Evolutionary conservation across 192 early-diverging fungal genomes (phyloP).

Genomic region (Backusella mclennaniae): DNA sequence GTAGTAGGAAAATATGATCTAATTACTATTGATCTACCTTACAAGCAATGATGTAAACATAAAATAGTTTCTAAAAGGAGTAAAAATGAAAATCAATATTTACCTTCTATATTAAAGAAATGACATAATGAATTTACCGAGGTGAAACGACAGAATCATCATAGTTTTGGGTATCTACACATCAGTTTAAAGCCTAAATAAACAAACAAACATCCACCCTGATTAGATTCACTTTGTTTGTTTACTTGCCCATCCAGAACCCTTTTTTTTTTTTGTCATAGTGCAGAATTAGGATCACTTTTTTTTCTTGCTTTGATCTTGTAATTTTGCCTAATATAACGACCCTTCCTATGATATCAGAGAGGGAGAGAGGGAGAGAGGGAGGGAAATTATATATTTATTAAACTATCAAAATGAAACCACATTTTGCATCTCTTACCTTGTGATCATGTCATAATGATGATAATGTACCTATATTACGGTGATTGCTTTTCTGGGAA

Average conservation of each 20-base stretch:
- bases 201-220: conserved; percentile 12
- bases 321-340: conserved; percentile 33
- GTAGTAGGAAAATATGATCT: conserved; percentile 39
- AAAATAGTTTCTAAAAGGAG: conserved; percentile 66
- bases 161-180: conserved; percentile 63
- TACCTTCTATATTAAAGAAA: neutral
- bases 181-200: conserved; percentile 71
- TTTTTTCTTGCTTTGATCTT: neutral
- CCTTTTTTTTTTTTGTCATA: conserved; percentile 19
- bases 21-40: conserved; percentile 15
- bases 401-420: no score
- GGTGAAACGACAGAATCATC: conserved; percentile 79
- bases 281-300: conserved; percentile 16
- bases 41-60: conserved; percentile 85
- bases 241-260: conserved; percentile 59
- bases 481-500: neutral
- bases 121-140: conserved; percentile 38
- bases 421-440: neutral
- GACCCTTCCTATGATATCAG: conserved; percentile 13
- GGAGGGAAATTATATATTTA: no score
- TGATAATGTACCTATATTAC: neutral
- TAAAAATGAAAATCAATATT: neutral
- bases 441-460: conserved; percentile 18
- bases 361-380: no score
- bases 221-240: neutral